Evolutionary conservation across 2,329 filamentous ascomycete species (phyloP).

Genomic region (Beauveria scarabaeidicola): DNA sequence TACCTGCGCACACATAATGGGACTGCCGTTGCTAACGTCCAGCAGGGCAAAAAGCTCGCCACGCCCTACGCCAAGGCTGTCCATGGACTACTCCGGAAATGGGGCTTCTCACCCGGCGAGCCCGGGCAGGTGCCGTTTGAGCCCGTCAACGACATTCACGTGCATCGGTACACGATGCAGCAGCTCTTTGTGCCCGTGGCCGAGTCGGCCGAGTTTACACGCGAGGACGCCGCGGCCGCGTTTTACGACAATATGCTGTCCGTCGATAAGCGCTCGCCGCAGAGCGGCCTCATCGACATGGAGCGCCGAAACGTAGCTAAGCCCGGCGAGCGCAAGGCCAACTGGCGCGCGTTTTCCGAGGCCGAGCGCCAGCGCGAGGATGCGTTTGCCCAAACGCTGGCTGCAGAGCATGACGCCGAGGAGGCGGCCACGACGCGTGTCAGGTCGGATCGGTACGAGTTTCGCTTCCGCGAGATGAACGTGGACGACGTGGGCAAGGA

Average conservation of each 20-base stretch:
- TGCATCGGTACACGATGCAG: conserved; percentile 53
- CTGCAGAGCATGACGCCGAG: conserved; percentile 25
- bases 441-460: conserved; percentile 48
- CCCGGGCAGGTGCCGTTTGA: conserved; percentile 40
- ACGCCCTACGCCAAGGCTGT: conserved; percentile 69
- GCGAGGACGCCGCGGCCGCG: conserved; percentile 56
- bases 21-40: conserved; percentile 19
- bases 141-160: conserved; percentile 55
- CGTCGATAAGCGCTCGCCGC: conserved; percentile 52
- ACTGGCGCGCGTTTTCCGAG: conserved; percentile 31
- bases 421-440: conserved; percentile 36
- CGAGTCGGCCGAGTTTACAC: conserved; percentile 55
- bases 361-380: conserved; percentile 36
- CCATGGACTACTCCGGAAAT: conserved; percentile 69
- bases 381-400: conserved; percentile 26
- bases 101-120: conserved; percentile 44
- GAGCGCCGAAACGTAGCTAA: conserved; percentile 32
- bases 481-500: conserved; percentile 46
- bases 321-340: conserved; percentile 32
- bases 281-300: conserved; percentile 51
- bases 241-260: conserved; percentile 54
- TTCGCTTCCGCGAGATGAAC: conserved; percentile 52
- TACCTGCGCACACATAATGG: not conserved
- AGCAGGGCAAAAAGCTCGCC: conserved; percentile 67
- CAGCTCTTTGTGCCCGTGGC: conserved; percentile 58